phyloP scores from a whole-genome alignment of 257 asterid genomes.

The Solanum virginianum region DNA sequence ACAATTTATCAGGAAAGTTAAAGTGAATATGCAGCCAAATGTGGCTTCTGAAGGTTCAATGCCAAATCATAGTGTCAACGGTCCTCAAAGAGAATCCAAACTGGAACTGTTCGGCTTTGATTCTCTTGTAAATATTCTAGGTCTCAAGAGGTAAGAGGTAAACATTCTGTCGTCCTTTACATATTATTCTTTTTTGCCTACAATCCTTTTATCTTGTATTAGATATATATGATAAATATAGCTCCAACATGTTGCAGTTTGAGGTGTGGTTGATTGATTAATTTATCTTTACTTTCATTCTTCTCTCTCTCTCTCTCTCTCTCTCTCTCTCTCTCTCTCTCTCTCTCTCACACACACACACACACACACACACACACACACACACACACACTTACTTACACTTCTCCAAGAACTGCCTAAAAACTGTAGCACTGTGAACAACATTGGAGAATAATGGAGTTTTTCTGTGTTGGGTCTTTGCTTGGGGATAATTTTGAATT shows the following conservation, averaged over 20 bases:
- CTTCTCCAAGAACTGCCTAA: background rate
- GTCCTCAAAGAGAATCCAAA: conserved; percentile 63
- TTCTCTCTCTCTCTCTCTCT: background rate
- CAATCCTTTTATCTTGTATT: background rate
- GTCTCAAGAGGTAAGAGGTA: conserved; percentile 77
- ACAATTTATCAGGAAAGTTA: conserved; percentile 36
- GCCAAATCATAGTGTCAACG: conserved; percentile 47
- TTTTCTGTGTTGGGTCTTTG: background rate
- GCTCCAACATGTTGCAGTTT: background rate
- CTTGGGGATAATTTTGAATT: background rate
- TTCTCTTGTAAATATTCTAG: conserved; percentile 90
- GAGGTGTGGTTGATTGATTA: background rate
- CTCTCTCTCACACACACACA: background rate
- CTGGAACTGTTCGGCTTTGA: conserved; percentile 96
- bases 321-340: background rate
- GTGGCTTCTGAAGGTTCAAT: conserved; percentile 28
- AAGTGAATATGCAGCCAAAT: conserved; percentile 23
- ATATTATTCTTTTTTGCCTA: background rate
- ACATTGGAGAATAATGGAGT: background rate
- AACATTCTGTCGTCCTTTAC: background rate
- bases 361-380: background rate
- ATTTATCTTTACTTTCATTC: background rate
- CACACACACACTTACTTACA: background rate
- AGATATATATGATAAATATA: background rate
- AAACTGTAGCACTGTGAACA: background rate